phyloP scores from a whole-genome alignment of 441 rosid genomes.

The Pelargonium fulgidum region DNA sequence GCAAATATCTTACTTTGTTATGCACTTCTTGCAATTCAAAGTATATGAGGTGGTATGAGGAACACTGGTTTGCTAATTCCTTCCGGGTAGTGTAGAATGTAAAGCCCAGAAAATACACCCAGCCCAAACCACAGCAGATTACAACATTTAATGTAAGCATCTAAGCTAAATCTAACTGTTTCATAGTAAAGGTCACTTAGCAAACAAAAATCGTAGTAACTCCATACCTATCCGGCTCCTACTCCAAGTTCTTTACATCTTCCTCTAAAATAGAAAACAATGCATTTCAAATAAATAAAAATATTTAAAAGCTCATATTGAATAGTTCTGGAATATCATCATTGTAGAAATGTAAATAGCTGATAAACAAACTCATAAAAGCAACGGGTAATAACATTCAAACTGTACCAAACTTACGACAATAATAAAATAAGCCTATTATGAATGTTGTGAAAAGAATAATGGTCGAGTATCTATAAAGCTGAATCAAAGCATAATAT shows the following conservation, averaged over 20 bases:
- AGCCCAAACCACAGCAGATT: background rate
- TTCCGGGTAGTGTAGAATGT: background rate
- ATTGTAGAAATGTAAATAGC: background rate
- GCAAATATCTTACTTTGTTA: too few relatives aligned
- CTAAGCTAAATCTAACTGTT: background rate
- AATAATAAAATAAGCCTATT: background rate
- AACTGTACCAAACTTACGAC: background rate
- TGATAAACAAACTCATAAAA: conserved; percentile 5
- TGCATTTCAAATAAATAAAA: background rate
- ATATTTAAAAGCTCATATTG: background rate
- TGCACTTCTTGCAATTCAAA: too few relatives aligned
- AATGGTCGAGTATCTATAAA: background rate
- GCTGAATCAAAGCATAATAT: background rate
- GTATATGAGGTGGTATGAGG: too few relatives aligned
- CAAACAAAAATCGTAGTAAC: background rate
- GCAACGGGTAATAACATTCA: background rate
- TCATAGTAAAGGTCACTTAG: background rate
- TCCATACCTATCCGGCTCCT: background rate
- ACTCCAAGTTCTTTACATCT: background rate
- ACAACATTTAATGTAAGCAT: background rate
- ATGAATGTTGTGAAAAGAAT: background rate
- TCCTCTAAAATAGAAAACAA: conserved; percentile 1
- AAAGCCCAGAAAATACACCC: conserved; percentile 1
- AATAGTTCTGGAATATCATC: background rate
- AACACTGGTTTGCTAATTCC: too few relatives aligned